Percentiles rank a stretch among this genome's conserved stretches.
phyloP scores from a whole-genome alignment of 768 basidiomycete species.

The Hericium coralloides region DNA sequence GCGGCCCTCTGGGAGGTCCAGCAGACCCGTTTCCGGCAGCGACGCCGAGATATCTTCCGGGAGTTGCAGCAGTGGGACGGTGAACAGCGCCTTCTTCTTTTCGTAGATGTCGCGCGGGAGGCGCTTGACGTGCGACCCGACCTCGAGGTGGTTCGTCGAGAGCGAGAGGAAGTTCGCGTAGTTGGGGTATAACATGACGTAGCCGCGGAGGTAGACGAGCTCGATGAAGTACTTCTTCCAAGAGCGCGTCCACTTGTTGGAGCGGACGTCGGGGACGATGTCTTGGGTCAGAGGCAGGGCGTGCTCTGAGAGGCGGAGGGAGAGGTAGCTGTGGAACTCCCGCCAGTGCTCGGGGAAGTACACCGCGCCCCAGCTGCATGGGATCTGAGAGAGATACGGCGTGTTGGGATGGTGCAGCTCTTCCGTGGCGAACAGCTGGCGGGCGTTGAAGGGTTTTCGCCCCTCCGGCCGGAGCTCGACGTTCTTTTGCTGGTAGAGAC shows the following conservation, averaged over 20 bases:
- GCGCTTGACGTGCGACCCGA: conserved; percentile 69
- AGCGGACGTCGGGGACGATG: conserved; percentile 69
- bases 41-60: conserved; percentile 20
- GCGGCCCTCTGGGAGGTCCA: conserved; percentile 47
- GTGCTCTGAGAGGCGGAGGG: conserved; percentile 46
- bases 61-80: conserved; percentile 59
- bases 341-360: conserved; percentile 89
- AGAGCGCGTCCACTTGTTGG: conserved; percentile 71
- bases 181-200: conserved; percentile 88
- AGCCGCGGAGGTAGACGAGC: conserved; percentile 70
- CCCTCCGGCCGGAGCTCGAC: conserved; percentile 65
- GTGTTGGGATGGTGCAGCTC: conserved; percentile 36
- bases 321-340: conserved; percentile 75
- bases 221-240: conserved; percentile 93
- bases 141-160: conserved; percentile 87
- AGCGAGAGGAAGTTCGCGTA: conserved; percentile 61
- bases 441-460: conserved; percentile 59
- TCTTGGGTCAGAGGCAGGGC: conserved; percentile 26
- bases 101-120: conserved; percentile 34
- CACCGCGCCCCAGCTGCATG: conserved; percentile 87
- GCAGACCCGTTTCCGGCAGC: conserved; percentile 26
- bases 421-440: conserved; percentile 38
- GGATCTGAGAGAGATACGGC: conserved; percentile 80
- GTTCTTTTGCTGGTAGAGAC: conserved; percentile 81
- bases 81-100: conserved; percentile 56